Conservation (phyloP, 2,329 filamentous ascomycete species). For the Beauveria australis region DNA sequence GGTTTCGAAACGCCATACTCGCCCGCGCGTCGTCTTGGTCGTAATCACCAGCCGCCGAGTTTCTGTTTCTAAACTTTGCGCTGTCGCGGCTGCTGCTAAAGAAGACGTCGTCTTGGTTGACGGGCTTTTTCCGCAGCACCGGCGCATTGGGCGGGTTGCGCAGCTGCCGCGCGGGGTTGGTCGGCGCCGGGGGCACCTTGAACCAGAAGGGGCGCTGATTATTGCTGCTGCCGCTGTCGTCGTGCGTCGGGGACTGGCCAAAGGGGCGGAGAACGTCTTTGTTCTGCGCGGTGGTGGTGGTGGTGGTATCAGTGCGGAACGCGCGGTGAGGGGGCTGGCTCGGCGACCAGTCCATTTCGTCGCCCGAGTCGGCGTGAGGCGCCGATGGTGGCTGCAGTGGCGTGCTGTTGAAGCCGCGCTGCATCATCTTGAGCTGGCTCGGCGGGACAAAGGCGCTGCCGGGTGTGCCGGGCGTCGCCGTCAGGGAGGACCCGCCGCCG, state of each 20-base stretch:
- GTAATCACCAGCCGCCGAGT: not conserved
- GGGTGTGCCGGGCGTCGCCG: conserved; percentile 4
- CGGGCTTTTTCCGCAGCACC: conserved; percentile 38
- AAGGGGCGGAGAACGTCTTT: conserved; percentile 33
- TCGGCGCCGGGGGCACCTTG: conserved; percentile 60
- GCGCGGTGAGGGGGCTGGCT: conserved; percentile 48
- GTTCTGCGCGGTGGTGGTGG: conserved; percentile 19
- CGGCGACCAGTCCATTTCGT: conserved; percentile 70
- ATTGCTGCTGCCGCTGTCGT: conserved; percentile 26
- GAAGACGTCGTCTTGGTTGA: conserved; percentile 40
- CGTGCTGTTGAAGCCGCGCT: not conserved
- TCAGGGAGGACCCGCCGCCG: not conserved
- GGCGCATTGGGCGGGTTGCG: conserved; percentile 54
- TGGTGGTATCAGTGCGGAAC: conserved; percentile 30
- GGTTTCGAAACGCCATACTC: conserved; percentile 45
- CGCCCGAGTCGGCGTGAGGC: conserved; percentile 32
- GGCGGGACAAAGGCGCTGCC: conserved; percentile 5
- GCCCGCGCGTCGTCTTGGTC: too few species aligned
- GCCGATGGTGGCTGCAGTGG: conserved; percentile 14
- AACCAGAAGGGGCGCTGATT: conserved; percentile 54
- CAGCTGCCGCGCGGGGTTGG: conserved; percentile 52
- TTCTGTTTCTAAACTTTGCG: conserved; percentile 7
- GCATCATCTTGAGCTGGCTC: conserved; percentile 12
- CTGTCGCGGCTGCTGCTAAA: conserved; percentile 30
- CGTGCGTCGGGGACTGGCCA: conserved; percentile 35